A percentile compares a stretch with the other conserved stretches of the same genome.
Evolutionary conservation across 805 yeast species (phyloP).

Genomic region (Teunomyces atbi): DNA sequence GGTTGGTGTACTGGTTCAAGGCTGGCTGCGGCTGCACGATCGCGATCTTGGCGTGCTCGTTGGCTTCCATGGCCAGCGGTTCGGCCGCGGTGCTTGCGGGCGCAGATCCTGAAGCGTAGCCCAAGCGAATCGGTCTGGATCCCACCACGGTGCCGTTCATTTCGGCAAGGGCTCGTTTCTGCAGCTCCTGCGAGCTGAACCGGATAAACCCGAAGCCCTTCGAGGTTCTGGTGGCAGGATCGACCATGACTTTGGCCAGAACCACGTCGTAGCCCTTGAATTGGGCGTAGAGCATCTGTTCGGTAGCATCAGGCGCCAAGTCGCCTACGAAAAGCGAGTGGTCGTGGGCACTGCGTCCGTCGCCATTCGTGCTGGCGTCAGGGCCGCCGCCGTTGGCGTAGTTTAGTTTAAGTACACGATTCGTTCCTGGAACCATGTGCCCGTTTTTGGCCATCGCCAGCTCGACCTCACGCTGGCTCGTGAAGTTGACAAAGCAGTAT

Average conservation of each 20-base stretch:
- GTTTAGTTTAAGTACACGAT: conserved; percentile 64
- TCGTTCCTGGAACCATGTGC: conserved; percentile 62
- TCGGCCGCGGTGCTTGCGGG: conserved; percentile 17
- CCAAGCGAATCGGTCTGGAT: conserved; percentile 76
- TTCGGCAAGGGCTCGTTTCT: conserved; percentile 68
- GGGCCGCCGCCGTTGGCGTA: conserved; percentile 66
- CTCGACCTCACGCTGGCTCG: conserved; percentile 56
- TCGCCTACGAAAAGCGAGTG: conserved; percentile 85
- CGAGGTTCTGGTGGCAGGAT: conserved; percentile 64
- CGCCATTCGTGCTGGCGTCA: background rate
- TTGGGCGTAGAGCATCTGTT: conserved; percentile 57
- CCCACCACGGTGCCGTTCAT: conserved; percentile 78
- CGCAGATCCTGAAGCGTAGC: conserved; percentile 39
- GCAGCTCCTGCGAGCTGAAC: conserved; percentile 62
- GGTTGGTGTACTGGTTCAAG: conserved; percentile 69
- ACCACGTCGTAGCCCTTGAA: conserved; percentile 68
- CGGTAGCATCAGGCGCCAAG: conserved; percentile 70
- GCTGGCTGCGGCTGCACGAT: conserved; percentile 51
- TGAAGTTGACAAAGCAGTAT: conserved; percentile 81
- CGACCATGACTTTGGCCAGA: conserved; percentile 76
- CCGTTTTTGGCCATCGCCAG: conserved; percentile 71
- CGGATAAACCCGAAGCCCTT: conserved; percentile 92
- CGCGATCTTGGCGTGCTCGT: conserved; percentile 15
- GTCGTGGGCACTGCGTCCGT: conserved; percentile 27
- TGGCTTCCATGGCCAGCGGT: conserved; percentile 12